Base-by-base conservation (phyloP, 768 basidiomycete species). In the Russula griseocarnosa region DNA sequence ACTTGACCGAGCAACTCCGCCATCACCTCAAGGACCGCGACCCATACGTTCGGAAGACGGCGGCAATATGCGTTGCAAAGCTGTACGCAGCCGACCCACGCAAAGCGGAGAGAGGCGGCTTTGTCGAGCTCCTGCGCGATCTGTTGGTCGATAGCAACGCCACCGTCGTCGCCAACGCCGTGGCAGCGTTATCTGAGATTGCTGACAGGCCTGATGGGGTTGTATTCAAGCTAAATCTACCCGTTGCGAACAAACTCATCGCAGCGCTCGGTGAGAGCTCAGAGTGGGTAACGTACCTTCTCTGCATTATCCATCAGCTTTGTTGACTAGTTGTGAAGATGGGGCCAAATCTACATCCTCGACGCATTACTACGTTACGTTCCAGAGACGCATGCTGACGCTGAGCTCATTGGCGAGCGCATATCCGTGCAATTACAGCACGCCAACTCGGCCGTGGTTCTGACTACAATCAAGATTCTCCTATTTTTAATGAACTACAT, bases 401-500 rank as follows among this genome's bases (percentile, higher is more conserved):
- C 97, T 11, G 93, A 97, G 75, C 78, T 90, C 40, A 87, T 98
- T 78, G 94, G 91, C n/a, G 97, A 99, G 74, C 88, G 96, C 36
- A 90, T 99, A 67, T 86, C 94, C 52, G 83, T 94, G 53, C 90
- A 98, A 69, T 79, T 99, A 30, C 93, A 97, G 71, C 96, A 98
- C 73, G 94, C 94, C n/a, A 99, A 99, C 74, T 95, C 94, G 30
- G 97, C 97, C 3, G 97, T 99, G n/a, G 94, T 98, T 13, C 79
- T 99, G 59, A 98, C 96, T n/a, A 90, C 94, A 16, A 92, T 98
- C 81, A 98, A 99, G 77, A 87, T 91, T 60, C 81, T 98, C 28
- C 79, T 98, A 22, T 98, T 96, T 72, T 79, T 98, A 64, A 98
- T 99, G 96, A 99, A 98, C 75, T 98, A 99, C 76, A 98, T 98